Percentiles rank a stretch among this genome's conserved stretches.
phyloP scores from a whole-genome alignment of 2,329 filamentous ascomycete species.

The Botryosphaeria dothidea region DNA sequence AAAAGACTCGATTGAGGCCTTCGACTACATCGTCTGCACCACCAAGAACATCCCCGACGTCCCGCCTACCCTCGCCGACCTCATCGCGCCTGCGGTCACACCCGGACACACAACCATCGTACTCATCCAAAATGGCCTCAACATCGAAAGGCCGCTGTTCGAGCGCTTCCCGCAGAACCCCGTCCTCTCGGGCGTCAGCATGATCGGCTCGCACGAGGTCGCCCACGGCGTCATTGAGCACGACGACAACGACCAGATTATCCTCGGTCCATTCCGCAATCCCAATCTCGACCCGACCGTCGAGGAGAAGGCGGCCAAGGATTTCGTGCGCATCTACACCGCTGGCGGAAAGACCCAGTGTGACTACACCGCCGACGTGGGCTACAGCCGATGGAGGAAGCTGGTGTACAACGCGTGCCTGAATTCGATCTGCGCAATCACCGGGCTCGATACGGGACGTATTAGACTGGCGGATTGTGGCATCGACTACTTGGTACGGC shows the following conservation, averaged over 20 bases:
- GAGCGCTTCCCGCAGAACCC: constrained; percentile 53
- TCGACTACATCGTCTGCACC: constrained; percentile 58
- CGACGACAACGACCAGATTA: constrained; percentile 52
- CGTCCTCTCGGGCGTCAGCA: constrained; percentile 55
- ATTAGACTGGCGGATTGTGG: constrained; percentile 49
- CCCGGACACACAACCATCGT: constrained; percentile 55
- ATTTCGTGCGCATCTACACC: constrained; percentile 52
- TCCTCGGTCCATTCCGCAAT: constrained; percentile 53
- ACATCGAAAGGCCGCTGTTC: constrained; percentile 60
- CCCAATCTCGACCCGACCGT: constrained; percentile 31
- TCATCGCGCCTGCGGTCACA: constrained; percentile 56
- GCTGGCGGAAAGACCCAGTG: constrained; percentile 48
- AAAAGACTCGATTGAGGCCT: constrained; percentile 38
- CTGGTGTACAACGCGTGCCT: constrained; percentile 54
- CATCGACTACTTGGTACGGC: constrained; percentile 51
- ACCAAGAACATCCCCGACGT: constrained; percentile 63
- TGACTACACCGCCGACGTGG: constrained; percentile 45
- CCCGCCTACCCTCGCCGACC: constrained; percentile 48
- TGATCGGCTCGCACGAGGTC: constrained; percentile 55
- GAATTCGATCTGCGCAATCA: constrained; percentile 56
- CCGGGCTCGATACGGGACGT: constrained; percentile 52
- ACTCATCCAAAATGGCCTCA: constrained; percentile 64
- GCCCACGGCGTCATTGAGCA: constrained; percentile 53
- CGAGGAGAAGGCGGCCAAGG: constrained; percentile 35
- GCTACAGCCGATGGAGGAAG: constrained; percentile 51